Conservation (phyloP, 75 land plant species). For the Sequoiadendron giganteum region DNA sequence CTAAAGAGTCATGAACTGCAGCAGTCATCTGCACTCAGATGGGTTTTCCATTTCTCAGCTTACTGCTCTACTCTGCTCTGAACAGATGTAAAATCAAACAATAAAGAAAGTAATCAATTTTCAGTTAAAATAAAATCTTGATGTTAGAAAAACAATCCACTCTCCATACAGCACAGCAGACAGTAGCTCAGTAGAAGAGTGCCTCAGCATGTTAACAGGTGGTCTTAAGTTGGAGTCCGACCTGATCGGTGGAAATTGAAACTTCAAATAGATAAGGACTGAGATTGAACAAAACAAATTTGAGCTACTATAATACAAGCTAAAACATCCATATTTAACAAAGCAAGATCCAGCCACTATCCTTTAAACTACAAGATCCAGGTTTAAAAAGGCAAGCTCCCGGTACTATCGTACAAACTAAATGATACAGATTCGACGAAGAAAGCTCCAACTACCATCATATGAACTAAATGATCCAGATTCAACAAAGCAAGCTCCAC, state of each 20-base stretch:
- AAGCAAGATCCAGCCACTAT: neutral
- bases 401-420: neutral
- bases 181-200: neutral
- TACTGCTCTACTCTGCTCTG: neutral
- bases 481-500: too few relatives aligned
- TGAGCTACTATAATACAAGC: neutral
- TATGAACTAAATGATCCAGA: neutral
- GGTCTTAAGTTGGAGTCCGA: neutral
- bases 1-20: neutral
- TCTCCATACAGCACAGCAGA: neutral
- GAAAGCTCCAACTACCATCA: neutral
- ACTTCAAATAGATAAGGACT: neutral
- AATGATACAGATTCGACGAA: neutral
- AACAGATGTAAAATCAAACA: conserved; percentile 2
- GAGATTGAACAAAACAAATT: neutral
- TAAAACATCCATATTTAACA: neutral
- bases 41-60: neutral
- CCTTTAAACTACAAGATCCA: neutral
- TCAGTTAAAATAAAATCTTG: neutral
- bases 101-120: neutral
- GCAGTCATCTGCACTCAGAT: neutral
- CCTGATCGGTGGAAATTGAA: neutral
- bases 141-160: neutral
- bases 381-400: neutral
- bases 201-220: neutral